Conservation (phyloP, 352 stramenopile genomes). For the Pythium rishiriense region DNA sequence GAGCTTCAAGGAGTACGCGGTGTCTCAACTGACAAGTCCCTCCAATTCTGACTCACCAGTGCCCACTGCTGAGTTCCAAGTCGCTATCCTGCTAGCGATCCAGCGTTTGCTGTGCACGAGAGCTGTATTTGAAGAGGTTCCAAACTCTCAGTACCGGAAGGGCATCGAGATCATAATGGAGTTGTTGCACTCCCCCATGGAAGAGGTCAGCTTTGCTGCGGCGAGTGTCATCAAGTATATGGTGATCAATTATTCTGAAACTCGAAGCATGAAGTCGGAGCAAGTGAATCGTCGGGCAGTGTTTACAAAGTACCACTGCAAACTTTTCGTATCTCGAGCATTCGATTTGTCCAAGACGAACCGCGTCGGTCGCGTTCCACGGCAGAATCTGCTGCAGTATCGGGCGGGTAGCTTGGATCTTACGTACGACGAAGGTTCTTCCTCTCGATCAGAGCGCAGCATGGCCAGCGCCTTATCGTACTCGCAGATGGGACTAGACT, state of each 20-base stretch:
- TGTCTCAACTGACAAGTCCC: constrained; percentile 77
- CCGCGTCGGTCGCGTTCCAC: constrained; percentile 49
- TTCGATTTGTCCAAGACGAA: constrained; percentile 83
- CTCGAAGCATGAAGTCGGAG: constrained; percentile 82
- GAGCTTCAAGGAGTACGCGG: constrained; percentile 83
- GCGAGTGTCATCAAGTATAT: constrained; percentile 88
- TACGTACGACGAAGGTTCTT: constrained; percentile 18
- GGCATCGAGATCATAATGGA: constrained; percentile 88
- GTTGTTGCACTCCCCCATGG: constrained; percentile 79
- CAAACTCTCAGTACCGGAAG: constrained; percentile 85
- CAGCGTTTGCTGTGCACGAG: constrained; percentile 81
- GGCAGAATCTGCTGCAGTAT: constrained; percentile 29
- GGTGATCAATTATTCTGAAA: constrained; percentile 90
- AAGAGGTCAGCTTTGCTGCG: constrained; percentile 84
- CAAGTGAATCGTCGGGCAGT: constrained; percentile 79
- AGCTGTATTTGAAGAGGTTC: constrained; percentile 84
- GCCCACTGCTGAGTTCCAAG: constrained; percentile 80
- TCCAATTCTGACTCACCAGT: constrained; percentile 83
- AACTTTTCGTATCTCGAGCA: constrained; percentile 78
- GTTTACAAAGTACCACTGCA: constrained; percentile 83
- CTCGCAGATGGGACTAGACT: constrained; percentile 80
- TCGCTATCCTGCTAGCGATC: constrained; percentile 74
- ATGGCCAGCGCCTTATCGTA: constrained; percentile 80
- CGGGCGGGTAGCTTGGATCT: constrained; percentile 28
- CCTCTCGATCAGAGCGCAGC: constrained; percentile 67